Conservation (phyloP, 768 basidiomycete genomes). For the Podaxis pistillaris region DNA sequence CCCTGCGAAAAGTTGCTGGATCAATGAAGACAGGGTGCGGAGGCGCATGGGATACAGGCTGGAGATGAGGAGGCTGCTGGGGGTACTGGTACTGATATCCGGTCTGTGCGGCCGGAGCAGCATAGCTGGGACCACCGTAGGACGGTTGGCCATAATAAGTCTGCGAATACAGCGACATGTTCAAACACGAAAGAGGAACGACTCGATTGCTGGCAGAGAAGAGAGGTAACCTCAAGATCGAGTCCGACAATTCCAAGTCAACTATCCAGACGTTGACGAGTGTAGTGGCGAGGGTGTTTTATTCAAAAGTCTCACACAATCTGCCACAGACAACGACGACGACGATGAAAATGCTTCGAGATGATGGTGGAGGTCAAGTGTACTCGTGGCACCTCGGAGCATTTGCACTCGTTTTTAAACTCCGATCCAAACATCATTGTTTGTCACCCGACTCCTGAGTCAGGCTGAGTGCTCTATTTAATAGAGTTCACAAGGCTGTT, state of each 20-base stretch:
- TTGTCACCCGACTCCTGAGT: conserved; percentile 2
- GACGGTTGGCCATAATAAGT: conserved; percentile 57
- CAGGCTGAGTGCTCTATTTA: background rate
- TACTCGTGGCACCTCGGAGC: conserved; percentile 11
- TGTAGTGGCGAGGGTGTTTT: conserved; percentile 27
- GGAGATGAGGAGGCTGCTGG: conserved; percentile 45
- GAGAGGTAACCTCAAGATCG: conserved; percentile 20
- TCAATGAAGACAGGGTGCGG: conserved; percentile 32
- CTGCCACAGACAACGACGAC: conserved; percentile 34
- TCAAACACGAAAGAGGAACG: conserved; percentile 10
- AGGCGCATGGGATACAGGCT: conserved; percentile 36
- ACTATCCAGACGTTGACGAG: conserved; percentile 20
- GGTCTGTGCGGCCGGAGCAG: conserved; percentile 30
- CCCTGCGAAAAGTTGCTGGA: conserved; percentile 49
- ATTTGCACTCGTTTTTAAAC: conserved; percentile 16
- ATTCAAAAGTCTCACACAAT: conserved; percentile 51
- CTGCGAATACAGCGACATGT: conserved; percentile 66
- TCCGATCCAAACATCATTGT: conserved; percentile 15
- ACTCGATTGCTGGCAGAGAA: conserved; percentile 16
- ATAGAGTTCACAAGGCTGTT: background rate
- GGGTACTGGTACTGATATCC: conserved; percentile 37
- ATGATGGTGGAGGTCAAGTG: conserved; percentile 18
- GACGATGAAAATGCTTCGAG: conserved; percentile 20
- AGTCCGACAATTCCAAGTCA: conserved; percentile 14
- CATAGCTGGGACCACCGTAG: conserved; percentile 47